Evolutionary conservation across 495 filamentous ascomycete species (phyloP).

Genomic region (Neurospora sp.): DNA sequence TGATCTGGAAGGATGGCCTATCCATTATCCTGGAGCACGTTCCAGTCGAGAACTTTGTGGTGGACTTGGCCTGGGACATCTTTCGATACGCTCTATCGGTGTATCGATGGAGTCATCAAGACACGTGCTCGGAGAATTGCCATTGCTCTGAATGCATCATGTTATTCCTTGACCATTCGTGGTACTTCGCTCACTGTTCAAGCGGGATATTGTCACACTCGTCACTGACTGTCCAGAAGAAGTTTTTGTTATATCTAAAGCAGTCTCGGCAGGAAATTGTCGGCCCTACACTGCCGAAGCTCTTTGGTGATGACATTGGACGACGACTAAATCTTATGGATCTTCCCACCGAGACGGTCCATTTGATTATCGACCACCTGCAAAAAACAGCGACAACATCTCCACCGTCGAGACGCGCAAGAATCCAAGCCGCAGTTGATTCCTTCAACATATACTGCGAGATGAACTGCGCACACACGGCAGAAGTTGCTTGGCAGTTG

Average conservation of each 20-base stretch:
- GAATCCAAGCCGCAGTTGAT: background rate
- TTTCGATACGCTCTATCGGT: background rate
- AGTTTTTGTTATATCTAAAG: background rate
- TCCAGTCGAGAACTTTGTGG: background rate
- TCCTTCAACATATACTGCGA: background rate
- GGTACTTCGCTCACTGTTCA: background rate
- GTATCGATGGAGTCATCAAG: fast-evolving
- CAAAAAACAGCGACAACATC: background rate
- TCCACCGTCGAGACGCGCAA: background rate
- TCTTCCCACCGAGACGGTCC: background rate
- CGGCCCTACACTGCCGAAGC: background rate
- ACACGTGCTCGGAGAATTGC: background rate
- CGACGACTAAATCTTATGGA: too few species aligned
- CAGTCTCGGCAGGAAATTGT: background rate
- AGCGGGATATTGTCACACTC: background rate
- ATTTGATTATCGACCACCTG: background rate
- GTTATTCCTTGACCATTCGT: background rate
- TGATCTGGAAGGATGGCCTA: background rate
- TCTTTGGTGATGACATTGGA: too few species aligned
- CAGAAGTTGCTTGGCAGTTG: too few species aligned
- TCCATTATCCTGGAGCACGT: background rate
- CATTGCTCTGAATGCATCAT: background rate
- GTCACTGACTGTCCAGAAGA: background rate
- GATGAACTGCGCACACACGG: background rate
- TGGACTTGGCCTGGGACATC: background rate